Base-by-base conservation (phyloP, 202 grass and related monocot genomes). In the Carex arenaria region DNA sequence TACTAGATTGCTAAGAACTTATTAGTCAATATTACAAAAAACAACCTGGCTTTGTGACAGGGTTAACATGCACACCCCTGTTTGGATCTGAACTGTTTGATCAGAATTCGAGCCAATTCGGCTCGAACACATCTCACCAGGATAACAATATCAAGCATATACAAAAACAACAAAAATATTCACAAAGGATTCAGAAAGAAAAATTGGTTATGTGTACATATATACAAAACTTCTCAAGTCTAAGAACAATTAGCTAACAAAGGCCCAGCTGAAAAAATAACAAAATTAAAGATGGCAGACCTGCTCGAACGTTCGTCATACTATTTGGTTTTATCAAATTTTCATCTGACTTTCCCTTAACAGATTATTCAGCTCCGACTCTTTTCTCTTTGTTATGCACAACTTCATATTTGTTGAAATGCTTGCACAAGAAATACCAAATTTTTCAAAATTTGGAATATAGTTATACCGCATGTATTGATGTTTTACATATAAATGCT, bases 361-460 rank as follows among this genome's bases (percentile, higher is more conserved):
- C 51, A 56, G 8, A 77, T 28, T 36, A 57, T 26, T 52, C 13
- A 75, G 17, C 26, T 75, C 12, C 31, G 2, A 7, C 78, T 64
- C 60, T 26, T 28, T 59, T 47, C 49, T 30, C 19, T 62, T 64
- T 51, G 42, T 47, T 49, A 65, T 17, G 38, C 13, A 67, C 61
- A 51, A 67, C 42, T 82, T 82, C 31, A 19, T 36, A 65, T 63
- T 66, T 45, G 60, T 61, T 63, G 36, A 40, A 42, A 42, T 63
- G 54, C 7, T 20, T 36, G 9, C 78, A 23, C 47, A 10, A 30
- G 60, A 64, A 80, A 64, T 14, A 26, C 20, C 22, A 64, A 65
- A 40, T 43, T 61, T 40, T 79, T n/a, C 28, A 64, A 45, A 68
- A 68, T 56, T 12, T 30, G 31, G 80, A 69, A 82, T 66, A 66